These are phyloP conservation scores for Lodderomyces theae DNA, from an alignment of 1,139 yeast species.

Conservation along the genomic window DNA sequence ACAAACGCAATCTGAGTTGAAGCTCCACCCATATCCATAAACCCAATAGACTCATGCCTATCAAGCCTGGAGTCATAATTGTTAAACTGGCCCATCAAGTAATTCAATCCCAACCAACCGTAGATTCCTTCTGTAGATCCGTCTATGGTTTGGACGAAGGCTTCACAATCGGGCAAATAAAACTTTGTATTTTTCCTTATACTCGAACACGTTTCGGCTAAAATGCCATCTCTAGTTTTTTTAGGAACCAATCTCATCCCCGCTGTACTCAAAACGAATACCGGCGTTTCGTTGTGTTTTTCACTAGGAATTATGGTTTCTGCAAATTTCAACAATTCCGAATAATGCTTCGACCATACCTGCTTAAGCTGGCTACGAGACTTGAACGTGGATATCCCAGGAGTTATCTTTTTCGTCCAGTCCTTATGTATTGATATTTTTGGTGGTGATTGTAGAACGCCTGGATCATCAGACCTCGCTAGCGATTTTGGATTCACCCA, in stretches of 20 bases:
- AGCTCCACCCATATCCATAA: slow-evolving; percentile 93
- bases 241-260: slow-evolving; percentile 70
- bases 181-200: slow-evolving; percentile 51
- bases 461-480: slow-evolving; percentile 20
- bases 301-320: slow-evolving; percentile 55
- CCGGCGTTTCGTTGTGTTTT: slow-evolving; percentile 57
- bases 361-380: slow-evolving; percentile 32
- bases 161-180: slow-evolving; percentile 48
- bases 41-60: slow-evolving; percentile 61
- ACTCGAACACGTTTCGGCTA: slow-evolving; percentile 50
- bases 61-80: slow-evolving; percentile 32
- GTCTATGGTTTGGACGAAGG: slow-evolving; percentile 69
- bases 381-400: slow-evolving; percentile 65
- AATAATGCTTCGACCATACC: slow-evolving; percentile 62
- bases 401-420: slow-evolving; percentile 63
- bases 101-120: slow-evolving; percentile 78
- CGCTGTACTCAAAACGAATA: slow-evolving; percentile 75
- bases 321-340: slow-evolving; percentile 55
- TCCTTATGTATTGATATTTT: slow-evolving; percentile 53
- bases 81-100: slow-evolving; percentile 55
- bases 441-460: slow-evolving; percentile 54
- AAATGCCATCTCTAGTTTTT: slow-evolving; percentile 42
- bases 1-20: slow-evolving; percentile 80
- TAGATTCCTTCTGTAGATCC: slow-evolving; percentile 80
- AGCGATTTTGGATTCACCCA: slow-evolving; percentile 53